Percentiles rank a stretch among this genome's conserved stretches.
Conservation (phyloP, 352 stramenopile species). For the Phytophthora ohioensis region DNA sequence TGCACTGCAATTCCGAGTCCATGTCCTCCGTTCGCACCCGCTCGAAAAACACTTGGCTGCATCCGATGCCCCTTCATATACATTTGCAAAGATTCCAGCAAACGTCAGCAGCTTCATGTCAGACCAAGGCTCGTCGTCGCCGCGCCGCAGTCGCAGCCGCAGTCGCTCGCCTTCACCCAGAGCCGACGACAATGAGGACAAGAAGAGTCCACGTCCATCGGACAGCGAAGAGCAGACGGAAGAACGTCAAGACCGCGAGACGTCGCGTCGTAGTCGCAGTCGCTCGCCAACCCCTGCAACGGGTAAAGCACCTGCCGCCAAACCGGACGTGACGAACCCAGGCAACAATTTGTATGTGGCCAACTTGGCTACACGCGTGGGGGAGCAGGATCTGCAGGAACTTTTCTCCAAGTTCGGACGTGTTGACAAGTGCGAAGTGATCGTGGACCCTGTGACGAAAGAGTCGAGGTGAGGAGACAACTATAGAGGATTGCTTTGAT, state of each 20-base stretch:
- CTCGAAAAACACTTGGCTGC: conserved; percentile 29
- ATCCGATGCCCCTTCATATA: conserved; percentile 15
- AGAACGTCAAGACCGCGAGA: neutral
- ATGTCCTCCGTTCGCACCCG: conserved; percentile 22
- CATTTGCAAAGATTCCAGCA: conserved; percentile 35
- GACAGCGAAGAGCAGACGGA: conserved; percentile 12
- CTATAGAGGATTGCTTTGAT: neutral
- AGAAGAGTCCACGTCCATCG: conserved; percentile 14
- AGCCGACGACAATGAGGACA: conserved; percentile 25
- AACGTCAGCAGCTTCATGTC: conserved; percentile 37
- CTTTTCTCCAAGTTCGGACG: conserved; percentile 80
- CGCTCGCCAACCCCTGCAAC: conserved; percentile 46
- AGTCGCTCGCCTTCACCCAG: conserved; percentile 38
- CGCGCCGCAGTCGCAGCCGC: conserved; percentile 32
- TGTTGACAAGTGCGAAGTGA: conserved; percentile 83
- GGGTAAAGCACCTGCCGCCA: conserved; percentile 18
- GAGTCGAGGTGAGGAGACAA: conserved; percentile 63
- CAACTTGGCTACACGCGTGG: conserved; percentile 66
- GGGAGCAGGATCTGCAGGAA: conserved; percentile 71
- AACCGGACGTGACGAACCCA: conserved; percentile 48
- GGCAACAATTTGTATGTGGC: conserved; percentile 88
- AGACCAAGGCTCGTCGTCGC: conserved; percentile 44
- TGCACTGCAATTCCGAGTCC: neutral
- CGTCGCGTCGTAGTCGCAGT: conserved; percentile 46
- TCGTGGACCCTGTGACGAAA: conserved; percentile 78